phyloP scores from a whole-genome alignment of 2,329 filamentous ascomycete genomes.

The Verticillium nonalfalfae region DNA sequence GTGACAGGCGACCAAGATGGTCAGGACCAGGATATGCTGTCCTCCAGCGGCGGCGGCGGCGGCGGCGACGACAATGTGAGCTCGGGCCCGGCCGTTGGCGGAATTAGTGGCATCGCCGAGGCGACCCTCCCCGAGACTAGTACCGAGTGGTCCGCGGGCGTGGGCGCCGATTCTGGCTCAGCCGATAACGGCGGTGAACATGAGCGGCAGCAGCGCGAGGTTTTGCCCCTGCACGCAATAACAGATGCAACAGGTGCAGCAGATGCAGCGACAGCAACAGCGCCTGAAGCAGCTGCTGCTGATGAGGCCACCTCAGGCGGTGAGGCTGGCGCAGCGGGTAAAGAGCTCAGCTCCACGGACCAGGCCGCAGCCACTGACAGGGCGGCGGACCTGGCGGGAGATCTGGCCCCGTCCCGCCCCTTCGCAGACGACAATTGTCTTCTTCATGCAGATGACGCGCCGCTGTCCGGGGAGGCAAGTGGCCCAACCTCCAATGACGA shows the following conservation, averaged over 20 bases:
- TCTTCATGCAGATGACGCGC: conserved; percentile 10
- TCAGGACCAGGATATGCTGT: not conserved
- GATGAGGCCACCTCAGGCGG: not conserved
- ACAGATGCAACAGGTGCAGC: no score
- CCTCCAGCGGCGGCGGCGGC: not conserved
- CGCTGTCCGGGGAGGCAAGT: not conserved
- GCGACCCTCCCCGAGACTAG: not conserved
- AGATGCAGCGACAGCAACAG: no score
- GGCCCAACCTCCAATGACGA: not conserved
- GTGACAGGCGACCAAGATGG: not conserved
- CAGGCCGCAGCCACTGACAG: not conserved
- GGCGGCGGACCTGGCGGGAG: not conserved
- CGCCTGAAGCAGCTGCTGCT: not conserved
- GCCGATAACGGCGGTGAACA: not conserved
- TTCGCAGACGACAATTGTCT: not conserved
- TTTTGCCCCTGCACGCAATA: not conserved
- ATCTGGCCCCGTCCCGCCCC: not conserved
- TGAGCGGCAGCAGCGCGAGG: not conserved
- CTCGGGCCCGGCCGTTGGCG: not conserved
- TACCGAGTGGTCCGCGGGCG: not conserved
- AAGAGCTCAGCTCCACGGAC: not conserved
- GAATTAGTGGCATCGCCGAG: not conserved
- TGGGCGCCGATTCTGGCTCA: not conserved
- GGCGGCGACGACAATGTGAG: not conserved
- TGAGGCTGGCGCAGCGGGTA: conserved; percentile 1